Conservation (phyloP, 2,329 filamentous ascomycete genomes). For the Penicillium brasilianum region DNA sequence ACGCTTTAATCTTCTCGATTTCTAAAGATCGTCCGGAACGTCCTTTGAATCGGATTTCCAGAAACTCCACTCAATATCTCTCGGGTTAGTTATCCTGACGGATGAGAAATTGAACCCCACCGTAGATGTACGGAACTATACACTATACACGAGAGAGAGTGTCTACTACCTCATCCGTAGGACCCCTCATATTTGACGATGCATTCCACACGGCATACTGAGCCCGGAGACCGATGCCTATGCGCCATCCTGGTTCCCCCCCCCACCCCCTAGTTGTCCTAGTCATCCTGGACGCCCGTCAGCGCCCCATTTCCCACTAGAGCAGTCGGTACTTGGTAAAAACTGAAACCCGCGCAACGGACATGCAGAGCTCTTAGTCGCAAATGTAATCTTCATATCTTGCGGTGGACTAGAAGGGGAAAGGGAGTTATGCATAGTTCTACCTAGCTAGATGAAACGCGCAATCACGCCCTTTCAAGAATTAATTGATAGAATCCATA, state of each 20-base stretch:
- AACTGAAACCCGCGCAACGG: neutral
- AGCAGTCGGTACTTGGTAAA: conserved; percentile 1
- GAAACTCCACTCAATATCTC: too few relatives aligned
- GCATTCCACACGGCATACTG: neutral
- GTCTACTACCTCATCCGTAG: neutral
- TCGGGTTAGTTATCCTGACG: too few relatives aligned
- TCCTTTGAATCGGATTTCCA: too few relatives aligned
- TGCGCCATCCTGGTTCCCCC: neutral
- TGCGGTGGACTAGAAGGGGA: neutral
- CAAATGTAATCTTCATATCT: neutral
- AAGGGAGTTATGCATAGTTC: neutral
- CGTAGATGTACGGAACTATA: too few relatives aligned
- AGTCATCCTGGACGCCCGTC: neutral
- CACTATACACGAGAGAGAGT: neutral
- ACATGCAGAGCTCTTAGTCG: neutral
- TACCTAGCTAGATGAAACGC: neutral
- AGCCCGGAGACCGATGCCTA: neutral
- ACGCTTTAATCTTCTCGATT: too few relatives aligned
- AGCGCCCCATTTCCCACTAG: conserved; percentile 1
- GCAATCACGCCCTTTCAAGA: neutral
- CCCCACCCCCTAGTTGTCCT: neutral
- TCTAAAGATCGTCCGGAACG: too few relatives aligned
- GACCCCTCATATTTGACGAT: neutral
- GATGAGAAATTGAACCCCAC: too few relatives aligned
- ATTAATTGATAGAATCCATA: neutral